phyloP scores from a whole-genome alignment of 352 stramenopile species.

The Globisporangium alternatum region DNA sequence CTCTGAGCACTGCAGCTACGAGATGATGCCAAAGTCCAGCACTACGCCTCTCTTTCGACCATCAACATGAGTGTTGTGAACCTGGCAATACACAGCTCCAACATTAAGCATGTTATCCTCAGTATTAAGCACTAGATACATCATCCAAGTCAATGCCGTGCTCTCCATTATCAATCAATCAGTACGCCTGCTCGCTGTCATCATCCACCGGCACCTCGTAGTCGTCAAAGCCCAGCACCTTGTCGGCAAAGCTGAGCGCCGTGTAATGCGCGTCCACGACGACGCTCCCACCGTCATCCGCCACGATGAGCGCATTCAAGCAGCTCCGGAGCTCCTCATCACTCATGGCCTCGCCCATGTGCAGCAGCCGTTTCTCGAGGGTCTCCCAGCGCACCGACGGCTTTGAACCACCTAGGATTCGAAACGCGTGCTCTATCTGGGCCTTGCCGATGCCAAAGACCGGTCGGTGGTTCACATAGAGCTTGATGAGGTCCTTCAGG shows the following conservation, averaged over 20 bases:
- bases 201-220: slow-evolving; percentile 35
- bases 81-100: too few species aligned
- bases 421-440: slow-evolving; percentile 78
- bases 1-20: slow-evolving; percentile 20
- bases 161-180: neutral
- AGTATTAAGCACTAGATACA: neutral
- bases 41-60: neutral
- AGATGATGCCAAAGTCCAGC: slow-evolving; percentile 18
- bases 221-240: slow-evolving; percentile 89
- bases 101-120: neutral
- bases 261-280: slow-evolving; percentile 52
- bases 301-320: slow-evolving; percentile 63
- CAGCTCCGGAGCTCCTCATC: slow-evolving; percentile 82
- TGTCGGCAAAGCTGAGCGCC: slow-evolving; percentile 70
- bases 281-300: slow-evolving; percentile 20
- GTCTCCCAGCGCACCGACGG: slow-evolving; percentile 50
- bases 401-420: slow-evolving; percentile 28
- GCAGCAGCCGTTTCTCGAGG: slow-evolving; percentile 59
- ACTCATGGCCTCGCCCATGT: slow-evolving; percentile 75
- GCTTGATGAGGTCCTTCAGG: slow-evolving; percentile 79
- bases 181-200: neutral
- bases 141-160: neutral
- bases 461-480: slow-evolving; percentile 93
- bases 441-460: slow-evolving; percentile 83
- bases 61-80: neutral